Percentiles rank a stretch among this genome's conserved stretches.
Evolutionary conservation across 257 asterid species (phyloP).

Genomic region (Gentiana straminea): DNA sequence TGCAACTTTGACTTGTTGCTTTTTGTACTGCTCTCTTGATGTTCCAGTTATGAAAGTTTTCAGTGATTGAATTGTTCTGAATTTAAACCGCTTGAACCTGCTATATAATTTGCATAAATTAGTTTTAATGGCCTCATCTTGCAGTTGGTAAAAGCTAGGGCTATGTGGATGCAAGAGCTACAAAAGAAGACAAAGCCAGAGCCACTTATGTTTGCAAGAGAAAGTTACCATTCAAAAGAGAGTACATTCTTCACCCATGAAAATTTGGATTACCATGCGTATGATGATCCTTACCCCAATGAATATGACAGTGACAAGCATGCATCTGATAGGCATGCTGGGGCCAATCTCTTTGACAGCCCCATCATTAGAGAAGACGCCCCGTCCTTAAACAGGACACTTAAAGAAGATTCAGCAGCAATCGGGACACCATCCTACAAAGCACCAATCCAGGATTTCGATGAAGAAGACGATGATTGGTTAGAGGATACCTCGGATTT

Average conservation of each 20-base stretch:
- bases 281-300: conserved; percentile 29
- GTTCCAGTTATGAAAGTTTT: too few species aligned
- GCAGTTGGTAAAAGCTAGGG: conserved; percentile 76
- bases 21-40: too few species aligned
- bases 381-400: conserved; percentile 19
- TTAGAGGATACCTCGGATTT: conserved; percentile 66
- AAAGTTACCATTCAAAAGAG: conserved; percentile 33
- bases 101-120: too few species aligned
- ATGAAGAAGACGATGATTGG: conserved; percentile 76
- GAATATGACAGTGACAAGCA: conserved; percentile 45
- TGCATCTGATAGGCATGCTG: conserved; percentile 24
- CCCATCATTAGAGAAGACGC: conserved; percentile 53
- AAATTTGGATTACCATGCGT: conserved; percentile 20
- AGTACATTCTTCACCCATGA: conserved; percentile 32
- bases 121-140: conserved; percentile 1
- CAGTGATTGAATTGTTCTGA: too few species aligned
- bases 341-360: conserved; percentile 48
- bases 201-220: conserved; percentile 43
- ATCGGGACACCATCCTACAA: conserved; percentile 23
- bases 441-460: conserved; percentile 24
- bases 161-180: conserved; percentile 89
- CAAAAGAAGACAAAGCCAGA: conserved; percentile 65
- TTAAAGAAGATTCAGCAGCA: conserved; percentile 40
- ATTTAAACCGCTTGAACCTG: too few species aligned
- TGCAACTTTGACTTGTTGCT: neutral